Conservation (phyloP, 2,329 filamentous ascomycete genomes). For the Diaporthe aspalathi region DNA sequence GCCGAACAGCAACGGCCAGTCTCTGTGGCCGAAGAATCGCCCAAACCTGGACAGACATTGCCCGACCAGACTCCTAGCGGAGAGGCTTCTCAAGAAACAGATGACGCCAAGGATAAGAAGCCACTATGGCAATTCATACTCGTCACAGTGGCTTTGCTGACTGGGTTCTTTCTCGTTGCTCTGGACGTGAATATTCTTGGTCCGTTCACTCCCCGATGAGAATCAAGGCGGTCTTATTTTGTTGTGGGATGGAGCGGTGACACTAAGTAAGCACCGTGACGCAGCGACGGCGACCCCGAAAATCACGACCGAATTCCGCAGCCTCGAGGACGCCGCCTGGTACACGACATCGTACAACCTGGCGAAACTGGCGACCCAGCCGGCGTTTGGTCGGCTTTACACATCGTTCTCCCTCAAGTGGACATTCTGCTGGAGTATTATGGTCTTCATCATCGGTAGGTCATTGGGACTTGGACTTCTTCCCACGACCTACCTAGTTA, state of each 20-base stretch:
- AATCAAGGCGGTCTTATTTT: too few species aligned
- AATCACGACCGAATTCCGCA: constrained; percentile 31
- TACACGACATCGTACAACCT: constrained; percentile 29
- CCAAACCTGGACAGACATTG: background rate
- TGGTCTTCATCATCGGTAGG: constrained; percentile 16
- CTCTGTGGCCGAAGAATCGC: background rate
- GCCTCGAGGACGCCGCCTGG: constrained; percentile 30
- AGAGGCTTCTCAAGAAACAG: background rate
- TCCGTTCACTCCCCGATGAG: background rate
- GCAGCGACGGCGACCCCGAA: constrained; percentile 24
- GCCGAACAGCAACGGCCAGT: too few species aligned
- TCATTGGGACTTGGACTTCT: background rate
- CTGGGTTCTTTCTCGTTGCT: background rate
- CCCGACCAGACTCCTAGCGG: background rate
- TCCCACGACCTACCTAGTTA: too few species aligned
- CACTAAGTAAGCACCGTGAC: too few species aligned
- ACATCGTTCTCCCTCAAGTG: constrained; percentile 30
- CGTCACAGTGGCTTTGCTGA: constrained; percentile 1
- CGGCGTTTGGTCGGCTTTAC: constrained; percentile 27
- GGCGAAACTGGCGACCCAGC: constrained; percentile 26
- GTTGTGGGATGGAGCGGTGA: too few species aligned
- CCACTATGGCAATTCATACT: background rate
- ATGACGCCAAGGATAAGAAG: background rate
- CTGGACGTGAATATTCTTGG: constrained; percentile 19
- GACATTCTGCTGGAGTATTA: constrained; percentile 14